phyloP scores from a whole-genome alignment of 345 rosid genomes.

The Sonneratia alba region DNA sequence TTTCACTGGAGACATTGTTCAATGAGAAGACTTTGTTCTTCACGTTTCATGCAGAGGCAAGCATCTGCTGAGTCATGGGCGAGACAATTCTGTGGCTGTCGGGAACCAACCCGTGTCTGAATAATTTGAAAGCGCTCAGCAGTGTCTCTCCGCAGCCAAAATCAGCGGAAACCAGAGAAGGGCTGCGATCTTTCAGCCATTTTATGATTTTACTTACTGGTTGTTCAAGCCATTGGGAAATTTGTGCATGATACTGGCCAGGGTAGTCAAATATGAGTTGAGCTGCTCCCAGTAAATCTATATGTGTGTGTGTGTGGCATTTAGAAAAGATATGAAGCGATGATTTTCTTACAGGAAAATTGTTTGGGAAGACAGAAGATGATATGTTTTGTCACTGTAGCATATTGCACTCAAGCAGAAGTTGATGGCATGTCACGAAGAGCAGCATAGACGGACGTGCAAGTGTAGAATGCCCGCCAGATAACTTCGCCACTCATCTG shows the following conservation, averaged over 20 bases:
- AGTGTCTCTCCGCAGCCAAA: conserved; percentile 67
- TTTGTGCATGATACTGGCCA: conserved; percentile 85
- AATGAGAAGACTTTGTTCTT: conserved; percentile 88
- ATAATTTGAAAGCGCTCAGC: background rate
- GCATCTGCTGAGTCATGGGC: conserved; percentile 58
- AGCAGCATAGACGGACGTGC: conserved; percentile 43
- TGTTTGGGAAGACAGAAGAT: no score
- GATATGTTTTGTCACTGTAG: no score
- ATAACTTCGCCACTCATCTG: conserved; percentile 70
- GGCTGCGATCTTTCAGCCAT: conserved; percentile 52
- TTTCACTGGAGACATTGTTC: conserved; percentile 65
- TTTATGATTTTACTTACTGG: conserved; percentile 65
- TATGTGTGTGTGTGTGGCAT: no score
- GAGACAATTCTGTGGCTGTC: background rate
- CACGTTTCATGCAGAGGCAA: conserved; percentile 58
- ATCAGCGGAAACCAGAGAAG: conserved; percentile 82
- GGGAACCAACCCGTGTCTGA: background rate
- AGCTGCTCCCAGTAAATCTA: no score
- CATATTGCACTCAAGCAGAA: background rate
- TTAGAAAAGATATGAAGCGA: background rate
- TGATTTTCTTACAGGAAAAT: background rate
- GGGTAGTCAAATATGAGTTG: conserved; percentile 14
- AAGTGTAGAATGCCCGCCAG: conserved; percentile 86
- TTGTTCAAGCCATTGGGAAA: conserved; percentile 89
- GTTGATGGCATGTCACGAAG: no score